Percentiles rank a stretch among this genome's conserved stretches.
phyloP scores from a whole-genome alignment of 352 stramenopile genomes.

The Globisporangium paroecandrum region DNA sequence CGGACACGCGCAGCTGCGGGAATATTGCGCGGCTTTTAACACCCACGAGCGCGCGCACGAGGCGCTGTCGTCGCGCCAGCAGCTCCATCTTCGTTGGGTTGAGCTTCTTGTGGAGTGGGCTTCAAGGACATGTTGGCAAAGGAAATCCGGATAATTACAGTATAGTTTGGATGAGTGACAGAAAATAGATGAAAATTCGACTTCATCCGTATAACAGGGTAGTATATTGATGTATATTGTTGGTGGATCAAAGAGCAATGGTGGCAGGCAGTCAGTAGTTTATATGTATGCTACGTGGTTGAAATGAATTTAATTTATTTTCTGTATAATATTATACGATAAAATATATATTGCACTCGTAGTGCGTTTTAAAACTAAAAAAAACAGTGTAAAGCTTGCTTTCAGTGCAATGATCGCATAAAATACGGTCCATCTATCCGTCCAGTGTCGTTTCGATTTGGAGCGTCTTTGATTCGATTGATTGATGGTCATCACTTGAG shows the following conservation, averaged over 20 bases:
- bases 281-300: background rate
- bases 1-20: background rate
- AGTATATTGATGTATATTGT: background rate
- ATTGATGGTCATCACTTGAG: conserved; percentile 10
- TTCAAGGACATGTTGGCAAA: background rate
- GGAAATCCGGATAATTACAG: background rate
- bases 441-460: background rate
- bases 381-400: background rate
- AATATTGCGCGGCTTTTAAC: background rate
- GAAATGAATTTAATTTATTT: background rate
- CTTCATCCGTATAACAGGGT: background rate
- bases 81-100: conserved; percentile 1
- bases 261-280: background rate
- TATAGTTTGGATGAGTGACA: background rate
- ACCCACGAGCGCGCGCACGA: conserved; percentile 1
- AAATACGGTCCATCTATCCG: background rate
- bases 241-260: background rate
- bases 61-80: conserved; percentile 2
- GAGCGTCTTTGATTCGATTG: background rate
- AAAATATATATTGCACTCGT: background rate
- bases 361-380: background rate
- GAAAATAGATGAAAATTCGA: background rate
- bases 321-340: accelerated
- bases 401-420: background rate
- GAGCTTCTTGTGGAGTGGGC: background rate